These are phyloP conservation scores for Daldinia sp. DNA, from an alignment of 2,329 filamentous ascomycete genomes.

Conservation along the genomic window DNA sequence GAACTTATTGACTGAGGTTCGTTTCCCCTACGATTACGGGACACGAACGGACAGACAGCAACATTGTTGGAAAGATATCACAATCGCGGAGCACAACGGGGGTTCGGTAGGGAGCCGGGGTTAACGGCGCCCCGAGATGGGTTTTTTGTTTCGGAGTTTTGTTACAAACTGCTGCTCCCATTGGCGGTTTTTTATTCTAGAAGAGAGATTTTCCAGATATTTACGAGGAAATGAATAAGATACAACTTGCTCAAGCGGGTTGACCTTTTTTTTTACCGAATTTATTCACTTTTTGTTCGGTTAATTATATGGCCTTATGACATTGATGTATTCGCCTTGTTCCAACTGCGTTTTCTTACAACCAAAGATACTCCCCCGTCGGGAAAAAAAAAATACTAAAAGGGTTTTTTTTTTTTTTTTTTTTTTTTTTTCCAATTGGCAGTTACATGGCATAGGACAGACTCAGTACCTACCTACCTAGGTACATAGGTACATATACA, in stretches of 20 bases:
- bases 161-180: neutral
- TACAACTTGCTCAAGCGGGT: slow-evolving; percentile 19
- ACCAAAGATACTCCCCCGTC: too few species aligned
- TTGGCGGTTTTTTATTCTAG: too few species aligned
- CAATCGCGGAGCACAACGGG: slow-evolving; percentile 13
- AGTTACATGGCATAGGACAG: too few species aligned
- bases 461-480: too few species aligned
- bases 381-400: too few species aligned
- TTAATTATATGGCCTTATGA: too few species aligned
- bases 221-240: slow-evolving; percentile 18
- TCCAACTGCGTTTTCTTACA: too few species aligned
- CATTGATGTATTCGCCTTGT: too few species aligned
- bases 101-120: slow-evolving; percentile 5
- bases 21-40: slow-evolving; percentile 28
- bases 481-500: neutral
- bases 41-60: slow-evolving; percentile 12
- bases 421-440: neutral
- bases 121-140: slow-evolving; percentile 26
- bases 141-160: slow-evolving; percentile 16
- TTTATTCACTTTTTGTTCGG: too few species aligned
- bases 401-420: neutral
- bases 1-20: slow-evolving; percentile 41
- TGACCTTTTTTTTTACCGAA: slow-evolving; percentile 1
- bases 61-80: slow-evolving; percentile 24
- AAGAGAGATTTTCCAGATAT: slow-evolving; percentile 16